Conservation (phyloP, 306 rosid species). For the Sicyos baderoa region DNA sequence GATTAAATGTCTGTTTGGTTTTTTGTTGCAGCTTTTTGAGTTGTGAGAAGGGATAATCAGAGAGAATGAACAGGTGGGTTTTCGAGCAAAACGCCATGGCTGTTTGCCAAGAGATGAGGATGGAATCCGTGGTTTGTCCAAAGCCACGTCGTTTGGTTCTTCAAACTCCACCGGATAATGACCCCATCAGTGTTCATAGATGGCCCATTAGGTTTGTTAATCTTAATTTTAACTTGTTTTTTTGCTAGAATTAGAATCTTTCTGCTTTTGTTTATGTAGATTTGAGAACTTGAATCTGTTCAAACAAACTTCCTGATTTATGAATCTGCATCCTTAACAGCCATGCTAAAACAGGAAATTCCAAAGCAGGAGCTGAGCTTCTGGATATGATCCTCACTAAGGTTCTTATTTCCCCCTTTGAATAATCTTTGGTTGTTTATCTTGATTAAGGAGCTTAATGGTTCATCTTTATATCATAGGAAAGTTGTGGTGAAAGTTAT, state of each 20-base stretch:
- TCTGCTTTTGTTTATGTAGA: neutral
- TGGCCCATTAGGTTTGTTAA: slow-evolving; percentile 37
- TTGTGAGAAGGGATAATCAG: slow-evolving; percentile 16
- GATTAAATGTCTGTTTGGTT: no score
- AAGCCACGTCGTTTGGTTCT: slow-evolving; percentile 75
- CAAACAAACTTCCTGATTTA: neutral
- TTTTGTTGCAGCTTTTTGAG: slow-evolving; percentile 29
- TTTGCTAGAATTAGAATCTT: neutral
- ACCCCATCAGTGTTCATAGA: slow-evolving; percentile 43
- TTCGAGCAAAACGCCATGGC: slow-evolving; percentile 55
- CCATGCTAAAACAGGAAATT: slow-evolving; percentile 53
- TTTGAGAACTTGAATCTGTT: neutral
- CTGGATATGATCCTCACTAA: slow-evolving; percentile 66
- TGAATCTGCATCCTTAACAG: slow-evolving; percentile 15
- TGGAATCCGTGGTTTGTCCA: slow-evolving; percentile 75
- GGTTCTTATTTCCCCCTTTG: slow-evolving; percentile 31
- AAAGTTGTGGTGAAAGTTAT: slow-evolving; percentile 37
- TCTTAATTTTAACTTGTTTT: neutral
- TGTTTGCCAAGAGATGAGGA: slow-evolving; percentile 65
- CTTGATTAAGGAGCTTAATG: neutral
- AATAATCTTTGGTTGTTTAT: neutral
- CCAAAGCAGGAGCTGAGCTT: slow-evolving; percentile 58
- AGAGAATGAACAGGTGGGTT: slow-evolving; percentile 50
- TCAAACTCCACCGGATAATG: slow-evolving; percentile 28
- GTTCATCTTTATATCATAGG: slow-evolving; percentile 31